A percentile compares a stretch with the other conserved stretches of the same genome.
phyloP scores from a whole-genome alignment of 306 rosid genomes.

The Mimosa pudica region DNA sequence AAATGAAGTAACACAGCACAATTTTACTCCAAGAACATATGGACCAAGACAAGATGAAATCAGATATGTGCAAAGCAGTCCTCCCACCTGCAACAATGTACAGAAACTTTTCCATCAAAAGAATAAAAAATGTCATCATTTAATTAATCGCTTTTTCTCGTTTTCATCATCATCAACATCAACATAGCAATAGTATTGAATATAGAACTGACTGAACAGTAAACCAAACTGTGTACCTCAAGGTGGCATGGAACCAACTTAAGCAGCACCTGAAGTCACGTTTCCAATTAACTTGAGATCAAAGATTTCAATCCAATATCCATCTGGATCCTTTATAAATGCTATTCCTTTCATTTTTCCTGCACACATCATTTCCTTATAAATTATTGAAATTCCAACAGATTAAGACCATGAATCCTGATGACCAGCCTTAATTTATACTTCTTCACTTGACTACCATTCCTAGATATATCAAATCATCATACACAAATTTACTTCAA shows the following conservation, averaged over 20 bases:
- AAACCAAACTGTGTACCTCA: constrained; percentile 39
- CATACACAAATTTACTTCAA: constrained; percentile 4
- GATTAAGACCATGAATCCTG: not conserved
- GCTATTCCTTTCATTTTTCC: constrained; percentile 96
- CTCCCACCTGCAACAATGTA: constrained; percentile 28
- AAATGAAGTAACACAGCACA: not conserved
- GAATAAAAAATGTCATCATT: not conserved
- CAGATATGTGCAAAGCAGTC: not conserved
- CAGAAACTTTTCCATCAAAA: constrained; percentile 14
- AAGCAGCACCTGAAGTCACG: constrained; percentile 40
- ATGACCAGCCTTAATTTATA: not conserved
- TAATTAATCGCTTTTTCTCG: not conserved
- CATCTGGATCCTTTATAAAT: constrained; percentile 94
- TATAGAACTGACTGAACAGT: constrained; percentile 6
- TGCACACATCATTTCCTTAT: constrained; percentile 47
- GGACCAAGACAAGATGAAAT: not conserved
- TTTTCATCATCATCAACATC: not conserved
- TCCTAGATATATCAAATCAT: constrained; percentile 6
- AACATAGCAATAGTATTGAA: not conserved
- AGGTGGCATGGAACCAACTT: constrained; percentile 33
- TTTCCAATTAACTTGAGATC: constrained; percentile 67
- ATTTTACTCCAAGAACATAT: not conserved
- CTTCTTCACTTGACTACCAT: constrained; percentile 9
- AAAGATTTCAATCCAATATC: constrained; percentile 93
- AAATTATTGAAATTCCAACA: not conserved